Evolutionary conservation across 169 alveolate genomes (phyloP).

Genomic region (Plasmodium inui): DNA sequence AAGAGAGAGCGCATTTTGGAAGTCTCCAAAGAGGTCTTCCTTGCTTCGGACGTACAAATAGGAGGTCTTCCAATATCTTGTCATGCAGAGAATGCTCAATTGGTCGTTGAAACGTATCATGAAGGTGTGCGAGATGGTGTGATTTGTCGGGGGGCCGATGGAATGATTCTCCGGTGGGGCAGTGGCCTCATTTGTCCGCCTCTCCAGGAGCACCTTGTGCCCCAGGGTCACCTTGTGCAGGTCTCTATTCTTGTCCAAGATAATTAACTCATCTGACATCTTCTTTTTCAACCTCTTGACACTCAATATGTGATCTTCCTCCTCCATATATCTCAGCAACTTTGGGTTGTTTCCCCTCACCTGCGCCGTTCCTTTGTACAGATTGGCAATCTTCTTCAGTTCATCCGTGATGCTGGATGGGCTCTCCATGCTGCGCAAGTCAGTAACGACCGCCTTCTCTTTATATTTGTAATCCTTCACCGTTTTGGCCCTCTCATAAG

Average conservation of each 20-base stretch:
- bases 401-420: background rate
- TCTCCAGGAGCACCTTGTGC: background rate
- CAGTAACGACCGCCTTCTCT: background rate
- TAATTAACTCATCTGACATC: slow-evolving; percentile 10
- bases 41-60: background rate
- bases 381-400: background rate
- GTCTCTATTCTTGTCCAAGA: slow-evolving; percentile 13
- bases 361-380: background rate
- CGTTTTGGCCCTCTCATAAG: slow-evolving; percentile 16
- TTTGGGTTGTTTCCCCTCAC: background rate
- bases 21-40: background rate
- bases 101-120: slow-evolving; percentile 7
- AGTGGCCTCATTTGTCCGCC: background rate
- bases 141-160: background rate
- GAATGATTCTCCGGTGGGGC: background rate
- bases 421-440: background rate
- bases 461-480: slow-evolving; percentile 49
- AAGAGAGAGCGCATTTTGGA: background rate
- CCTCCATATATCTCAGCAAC: background rate
- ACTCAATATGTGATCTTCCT: slow-evolving; percentile 4
- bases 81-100: slow-evolving; percentile 38
- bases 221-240: slow-evolving; percentile 20
- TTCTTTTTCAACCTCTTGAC: slow-evolving; percentile 28
- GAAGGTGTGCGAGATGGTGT: slow-evolving; percentile 4
- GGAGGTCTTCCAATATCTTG: slow-evolving; percentile 16